These are phyloP conservation scores for Eimeria necatrix DNA, from an alignment of 169 alveolate species.

Conservation along the genomic window DNA sequence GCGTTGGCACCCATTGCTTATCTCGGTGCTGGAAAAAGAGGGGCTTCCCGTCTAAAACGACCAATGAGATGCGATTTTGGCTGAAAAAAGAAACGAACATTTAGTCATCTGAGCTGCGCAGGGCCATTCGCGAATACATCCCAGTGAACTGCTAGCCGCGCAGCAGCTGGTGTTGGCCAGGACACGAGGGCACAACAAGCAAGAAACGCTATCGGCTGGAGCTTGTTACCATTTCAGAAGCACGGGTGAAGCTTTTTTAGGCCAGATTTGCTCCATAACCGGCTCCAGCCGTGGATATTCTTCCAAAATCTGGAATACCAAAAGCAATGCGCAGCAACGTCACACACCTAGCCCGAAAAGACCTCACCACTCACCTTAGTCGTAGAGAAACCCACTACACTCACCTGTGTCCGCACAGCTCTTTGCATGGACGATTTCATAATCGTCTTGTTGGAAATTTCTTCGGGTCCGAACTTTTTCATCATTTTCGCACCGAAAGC, in stretches of 20 bases:
- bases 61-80: slow-evolving; percentile 89
- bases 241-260: slow-evolving; percentile 91
- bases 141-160: too few species aligned
- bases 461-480: slow-evolving; percentile 87
- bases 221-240: slow-evolving; percentile 91
- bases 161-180: too few species aligned
- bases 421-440: slow-evolving; percentile 93
- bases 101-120: background rate
- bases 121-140: too few species aligned
- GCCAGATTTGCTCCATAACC: slow-evolving; percentile 93
- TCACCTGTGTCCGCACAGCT: slow-evolving; percentile 89
- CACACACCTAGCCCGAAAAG: too few species aligned
- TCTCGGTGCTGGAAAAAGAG: slow-evolving; percentile 94
- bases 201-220: background rate
- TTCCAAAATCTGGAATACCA: slow-evolving; percentile 84
- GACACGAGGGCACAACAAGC: too few species aligned
- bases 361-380: too few species aligned
- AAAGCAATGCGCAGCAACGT: background rate
- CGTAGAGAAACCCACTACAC: background rate
- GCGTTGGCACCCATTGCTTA: slow-evolving; percentile 97
- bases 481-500: slow-evolving; percentile 58
- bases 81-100: slow-evolving; percentile 74
- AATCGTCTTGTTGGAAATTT: slow-evolving; percentile 90
- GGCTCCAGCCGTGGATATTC: slow-evolving; percentile 92
- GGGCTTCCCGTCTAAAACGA: slow-evolving; percentile 89